These are phyloP conservation scores for Penstemon newberryi DNA, from an alignment of 257 asterid genomes.

Conservation along the genomic window DNA sequence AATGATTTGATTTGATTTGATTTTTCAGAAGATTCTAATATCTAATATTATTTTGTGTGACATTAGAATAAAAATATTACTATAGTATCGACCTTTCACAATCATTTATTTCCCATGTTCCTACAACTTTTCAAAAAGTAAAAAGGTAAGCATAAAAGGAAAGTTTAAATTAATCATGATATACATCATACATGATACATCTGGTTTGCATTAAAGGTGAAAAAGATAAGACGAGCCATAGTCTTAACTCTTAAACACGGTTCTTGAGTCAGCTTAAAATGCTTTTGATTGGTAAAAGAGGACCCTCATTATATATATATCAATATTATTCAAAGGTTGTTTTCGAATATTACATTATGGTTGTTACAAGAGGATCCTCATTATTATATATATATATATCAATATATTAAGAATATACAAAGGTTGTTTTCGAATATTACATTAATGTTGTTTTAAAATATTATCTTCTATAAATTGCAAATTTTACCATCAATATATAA, in stretches of 20 bases:
- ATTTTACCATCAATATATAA: too few species aligned
- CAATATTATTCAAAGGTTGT: slow-evolving; percentile 3
- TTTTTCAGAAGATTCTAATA: neutral
- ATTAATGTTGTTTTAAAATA: too few species aligned
- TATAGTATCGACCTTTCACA: slow-evolving; percentile 6
- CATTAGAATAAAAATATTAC: neutral
- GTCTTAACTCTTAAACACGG: slow-evolving; percentile 4
- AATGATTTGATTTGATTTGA: too few species aligned
- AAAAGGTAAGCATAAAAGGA: slow-evolving; percentile 24
- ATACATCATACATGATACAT: slow-evolving; percentile 16
- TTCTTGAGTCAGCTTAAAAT: slow-evolving; percentile 9
- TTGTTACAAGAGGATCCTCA: too few species aligned
- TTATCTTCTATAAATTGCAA: too few species aligned
- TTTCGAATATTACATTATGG: too few species aligned
- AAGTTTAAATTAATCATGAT: slow-evolving; percentile 6
- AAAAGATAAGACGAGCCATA: slow-evolving; percentile 10
- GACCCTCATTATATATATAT: slow-evolving; percentile 2
- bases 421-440: too few species aligned
- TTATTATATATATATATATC: too few species aligned
- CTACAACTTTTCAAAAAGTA: slow-evolving; percentile 24
- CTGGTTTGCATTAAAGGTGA: slow-evolving; percentile 13
- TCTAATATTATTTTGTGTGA: neutral
- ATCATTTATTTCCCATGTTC: slow-evolving; percentile 23
- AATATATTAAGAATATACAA: too few species aligned
- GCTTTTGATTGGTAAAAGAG: slow-evolving; percentile 24